A percentile compares a stretch with the other conserved stretches of the same genome.
Conservation (phyloP, 306 rosid species). For the Trifolium subterraneum region DNA sequence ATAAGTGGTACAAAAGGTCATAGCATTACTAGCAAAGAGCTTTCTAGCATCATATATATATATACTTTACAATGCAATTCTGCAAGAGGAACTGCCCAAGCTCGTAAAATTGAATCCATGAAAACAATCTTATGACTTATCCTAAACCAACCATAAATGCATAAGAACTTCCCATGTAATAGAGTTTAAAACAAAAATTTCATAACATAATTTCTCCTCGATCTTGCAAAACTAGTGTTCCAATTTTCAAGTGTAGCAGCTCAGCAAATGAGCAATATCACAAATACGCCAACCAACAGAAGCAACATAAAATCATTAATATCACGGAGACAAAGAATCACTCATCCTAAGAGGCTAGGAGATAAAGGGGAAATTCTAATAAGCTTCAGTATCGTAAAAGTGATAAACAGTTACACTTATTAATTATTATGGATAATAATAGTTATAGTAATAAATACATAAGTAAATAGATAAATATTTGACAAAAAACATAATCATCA, state of each 20-base stretch:
- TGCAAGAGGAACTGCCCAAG: neutral
- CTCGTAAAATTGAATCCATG: constrained; percentile 11
- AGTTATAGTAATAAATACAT: neutral
- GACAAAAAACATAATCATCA: neutral
- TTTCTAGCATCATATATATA: neutral
- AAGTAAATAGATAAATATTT: neutral
- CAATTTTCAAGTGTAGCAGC: neutral
- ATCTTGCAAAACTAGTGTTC: neutral
- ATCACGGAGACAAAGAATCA: neutral
- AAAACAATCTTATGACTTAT: constrained; percentile 1
- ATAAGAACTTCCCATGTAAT: neutral
- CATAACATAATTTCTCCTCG: neutral
- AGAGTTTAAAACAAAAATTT: neutral
- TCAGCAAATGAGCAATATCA: neutral
- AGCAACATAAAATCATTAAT: neutral
- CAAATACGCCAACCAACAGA: neutral
- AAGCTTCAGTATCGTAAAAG: neutral
- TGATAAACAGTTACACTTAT: neutral
- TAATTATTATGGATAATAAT: neutral
- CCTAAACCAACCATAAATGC: neutral
- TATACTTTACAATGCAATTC: neutral
- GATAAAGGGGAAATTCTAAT: neutral
- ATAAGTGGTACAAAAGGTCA: constrained; percentile 24
- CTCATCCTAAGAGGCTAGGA: neutral
- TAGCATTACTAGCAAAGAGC: neutral